A percentile compares a stretch with the other conserved stretches of the same genome.
Evolutionary conservation across 2,329 filamentous ascomycete species (phyloP).

Genomic region (Ascochyta fabae): DNA sequence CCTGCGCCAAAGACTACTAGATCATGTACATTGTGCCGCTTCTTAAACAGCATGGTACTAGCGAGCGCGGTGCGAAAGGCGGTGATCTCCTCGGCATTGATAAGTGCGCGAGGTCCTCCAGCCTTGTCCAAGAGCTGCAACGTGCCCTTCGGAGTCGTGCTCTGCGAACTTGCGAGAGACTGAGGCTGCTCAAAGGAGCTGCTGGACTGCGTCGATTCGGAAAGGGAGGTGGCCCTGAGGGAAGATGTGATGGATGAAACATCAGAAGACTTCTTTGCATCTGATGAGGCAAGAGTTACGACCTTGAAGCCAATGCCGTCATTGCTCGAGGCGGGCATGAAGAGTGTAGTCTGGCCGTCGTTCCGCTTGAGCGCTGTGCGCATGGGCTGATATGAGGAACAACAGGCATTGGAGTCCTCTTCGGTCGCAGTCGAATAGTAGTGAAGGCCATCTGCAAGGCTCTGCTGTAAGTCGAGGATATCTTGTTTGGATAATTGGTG

Average conservation of each 20-base stretch:
- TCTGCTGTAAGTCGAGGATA: constrained; percentile 62
- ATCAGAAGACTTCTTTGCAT: constrained; percentile 31
- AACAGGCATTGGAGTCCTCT: constrained; percentile 61
- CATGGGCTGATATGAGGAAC: constrained; percentile 66
- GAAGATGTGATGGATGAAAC: constrained; percentile 45
- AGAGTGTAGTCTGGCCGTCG: constrained; percentile 68
- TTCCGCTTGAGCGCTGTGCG: constrained; percentile 66
- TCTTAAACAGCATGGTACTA: constrained; percentile 65
- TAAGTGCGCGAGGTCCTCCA: constrained; percentile 65
- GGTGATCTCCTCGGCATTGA: constrained; percentile 73
- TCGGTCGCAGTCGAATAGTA: constrained; percentile 70
- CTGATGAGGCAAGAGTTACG: constrained; percentile 59
- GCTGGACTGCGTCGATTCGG: constrained; percentile 29
- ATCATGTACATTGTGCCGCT: constrained; percentile 73
- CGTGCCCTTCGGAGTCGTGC: constrained; percentile 61
- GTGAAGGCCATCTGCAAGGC: constrained; percentile 65
- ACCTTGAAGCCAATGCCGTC: constrained; percentile 69
- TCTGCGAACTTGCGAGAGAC: constrained; percentile 29
- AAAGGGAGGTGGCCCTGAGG: constrained; percentile 38
- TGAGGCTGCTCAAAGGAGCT: constrained; percentile 30
- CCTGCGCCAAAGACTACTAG: constrained; percentile 87
- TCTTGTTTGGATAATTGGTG: constrained; percentile 63
- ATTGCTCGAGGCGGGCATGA: constrained; percentile 70
- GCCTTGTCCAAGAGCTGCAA: constrained; percentile 65
- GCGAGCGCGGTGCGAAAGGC: constrained; percentile 72